These are phyloP conservation scores for Dryadomyces sulphureus DNA, from an alignment of 2,329 filamentous ascomycete genomes.

Conservation along the genomic window DNA sequence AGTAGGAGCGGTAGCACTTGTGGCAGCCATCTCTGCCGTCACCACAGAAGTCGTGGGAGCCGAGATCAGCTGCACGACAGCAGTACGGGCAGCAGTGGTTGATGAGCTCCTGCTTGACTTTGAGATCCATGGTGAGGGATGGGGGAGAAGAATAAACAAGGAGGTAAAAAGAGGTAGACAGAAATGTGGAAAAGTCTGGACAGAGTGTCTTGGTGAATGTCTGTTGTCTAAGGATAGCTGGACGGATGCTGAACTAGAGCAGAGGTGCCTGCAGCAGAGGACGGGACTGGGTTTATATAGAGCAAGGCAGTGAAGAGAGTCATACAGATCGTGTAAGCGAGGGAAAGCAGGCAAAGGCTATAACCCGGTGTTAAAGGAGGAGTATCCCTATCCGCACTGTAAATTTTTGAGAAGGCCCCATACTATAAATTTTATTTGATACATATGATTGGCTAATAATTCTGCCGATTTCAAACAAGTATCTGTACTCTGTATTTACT, in stretches of 20 bases:
- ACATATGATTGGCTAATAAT: no score
- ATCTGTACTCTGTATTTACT: no score
- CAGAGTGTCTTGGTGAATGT: not conserved
- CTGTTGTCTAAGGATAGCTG: not conserved
- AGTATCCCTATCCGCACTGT: no score
- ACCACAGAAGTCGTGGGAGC: constrained; percentile 34
- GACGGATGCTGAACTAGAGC: not conserved
- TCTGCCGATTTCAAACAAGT: no score
- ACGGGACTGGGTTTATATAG: not conserved
- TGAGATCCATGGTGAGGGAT: constrained; percentile 23
- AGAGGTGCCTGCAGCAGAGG: not conserved
- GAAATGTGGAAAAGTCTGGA: not conserved
- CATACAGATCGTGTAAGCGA: not conserved
- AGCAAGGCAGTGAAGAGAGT: not conserved
- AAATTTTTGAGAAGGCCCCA: no score
- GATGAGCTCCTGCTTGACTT: constrained; percentile 28
- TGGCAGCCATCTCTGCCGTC: constrained; percentile 25
- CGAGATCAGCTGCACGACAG: constrained; percentile 34
- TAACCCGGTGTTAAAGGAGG: not conserved
- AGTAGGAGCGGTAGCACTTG: no score
- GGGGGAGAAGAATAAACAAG: not conserved
- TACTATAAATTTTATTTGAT: no score
- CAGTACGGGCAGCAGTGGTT: constrained; percentile 36
- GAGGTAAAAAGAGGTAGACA: not conserved
- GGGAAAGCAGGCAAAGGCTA: not conserved